A percentile compares a stretch with the other conserved stretches of the same genome.
Conservation (phyloP, 306 rosid species). For the Adenanthera pavonina region DNA sequence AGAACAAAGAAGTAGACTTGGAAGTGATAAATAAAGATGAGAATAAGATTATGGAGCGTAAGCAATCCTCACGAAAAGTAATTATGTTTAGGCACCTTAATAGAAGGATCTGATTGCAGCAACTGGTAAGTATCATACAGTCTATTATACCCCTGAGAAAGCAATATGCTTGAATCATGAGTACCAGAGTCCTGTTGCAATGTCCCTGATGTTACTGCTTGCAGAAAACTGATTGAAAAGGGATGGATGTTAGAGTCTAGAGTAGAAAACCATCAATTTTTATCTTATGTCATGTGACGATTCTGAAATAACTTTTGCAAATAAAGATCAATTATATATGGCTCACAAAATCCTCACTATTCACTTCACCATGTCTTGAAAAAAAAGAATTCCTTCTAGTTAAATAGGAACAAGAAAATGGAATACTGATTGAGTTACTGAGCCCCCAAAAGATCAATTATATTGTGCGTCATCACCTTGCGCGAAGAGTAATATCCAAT, state of each 20-base stretch:
- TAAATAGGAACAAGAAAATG: background rate
- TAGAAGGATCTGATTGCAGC: constrained; percentile 58
- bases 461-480: background rate
- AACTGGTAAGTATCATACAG: constrained; percentile 56
- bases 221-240: constrained; percentile 55
- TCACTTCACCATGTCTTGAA: background rate
- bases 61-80: background rate
- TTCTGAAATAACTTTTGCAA: background rate
- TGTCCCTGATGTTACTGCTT: constrained; percentile 45
- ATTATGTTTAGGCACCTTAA: constrained; percentile 51
- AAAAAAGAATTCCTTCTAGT: background rate
- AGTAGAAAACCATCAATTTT: background rate
- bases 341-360: background rate
- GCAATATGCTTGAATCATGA: constrained; percentile 45
- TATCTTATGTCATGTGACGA: background rate
- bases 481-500: background rate
- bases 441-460: background rate
- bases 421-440: constrained; percentile 1
- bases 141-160: constrained; percentile 52
- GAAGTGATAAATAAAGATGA: background rate
- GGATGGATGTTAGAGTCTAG: background rate
- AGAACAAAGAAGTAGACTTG: background rate
- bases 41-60: background rate
- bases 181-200: constrained; percentile 46
- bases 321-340: background rate